These are phyloP conservation scores for Rostrohypoxylon terebratum DNA, from an alignment of 495 filamentous ascomycete genomes.

Conservation along the genomic window DNA sequence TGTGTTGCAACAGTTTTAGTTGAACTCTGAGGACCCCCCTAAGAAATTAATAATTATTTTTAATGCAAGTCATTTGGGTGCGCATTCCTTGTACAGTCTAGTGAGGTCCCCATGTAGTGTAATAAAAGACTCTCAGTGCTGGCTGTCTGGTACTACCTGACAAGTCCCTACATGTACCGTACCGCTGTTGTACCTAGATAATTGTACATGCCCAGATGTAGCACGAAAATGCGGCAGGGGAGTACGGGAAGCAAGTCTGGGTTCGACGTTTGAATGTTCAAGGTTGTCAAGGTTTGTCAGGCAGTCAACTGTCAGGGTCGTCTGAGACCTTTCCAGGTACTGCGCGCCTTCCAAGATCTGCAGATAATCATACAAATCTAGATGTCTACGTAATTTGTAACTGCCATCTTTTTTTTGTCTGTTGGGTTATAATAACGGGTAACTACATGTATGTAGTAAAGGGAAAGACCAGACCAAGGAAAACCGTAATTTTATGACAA, in stretches of 20 bases:
- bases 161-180: not conserved
- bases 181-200: not conserved
- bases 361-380: constrained; percentile 26
- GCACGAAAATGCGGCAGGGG: constrained; percentile 19
- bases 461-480: not conserved
- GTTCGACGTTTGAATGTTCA: not conserved
- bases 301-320: not conserved
- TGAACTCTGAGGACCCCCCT: not conserved
- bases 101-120: constrained; percentile 30
- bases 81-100: constrained; percentile 38
- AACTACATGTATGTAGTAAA: no score
- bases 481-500: constrained; percentile 4
- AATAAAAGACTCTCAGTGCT: constrained; percentile 21
- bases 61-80: constrained; percentile 46
- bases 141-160: not conserved
- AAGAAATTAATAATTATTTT: constrained; percentile 47
- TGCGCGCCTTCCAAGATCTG: constrained; percentile 32
- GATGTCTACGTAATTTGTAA: constrained; percentile 10
- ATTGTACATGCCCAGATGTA: constrained; percentile 4
- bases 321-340: constrained; percentile 10
- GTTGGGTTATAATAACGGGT: constrained; percentile 16
- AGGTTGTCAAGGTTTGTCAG: no score
- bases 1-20: not conserved
- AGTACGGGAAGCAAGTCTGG: not conserved
- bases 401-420: constrained; percentile 19